Percentiles rank a stretch among this genome's conserved stretches.
Conservation (phyloP, 148 eudicot genomes). For the Rhododendron mucronatum region DNA sequence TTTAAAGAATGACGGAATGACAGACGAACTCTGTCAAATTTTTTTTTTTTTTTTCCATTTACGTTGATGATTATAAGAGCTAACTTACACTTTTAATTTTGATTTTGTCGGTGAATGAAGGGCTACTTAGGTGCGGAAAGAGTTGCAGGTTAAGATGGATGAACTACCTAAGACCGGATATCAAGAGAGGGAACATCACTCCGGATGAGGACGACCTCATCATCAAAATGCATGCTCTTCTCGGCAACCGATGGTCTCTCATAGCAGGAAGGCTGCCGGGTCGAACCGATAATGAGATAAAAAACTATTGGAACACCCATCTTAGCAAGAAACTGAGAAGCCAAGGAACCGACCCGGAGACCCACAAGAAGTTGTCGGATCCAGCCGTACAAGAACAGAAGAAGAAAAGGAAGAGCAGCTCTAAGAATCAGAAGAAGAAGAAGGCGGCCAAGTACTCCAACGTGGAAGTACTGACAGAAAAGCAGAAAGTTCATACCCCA, state of each 20-base stretch:
- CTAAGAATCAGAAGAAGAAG: slow-evolving; percentile 1
- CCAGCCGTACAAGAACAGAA: slow-evolving; percentile 1
- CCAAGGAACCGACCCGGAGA: slow-evolving; percentile 35
- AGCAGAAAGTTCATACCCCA: slow-evolving; percentile 37
- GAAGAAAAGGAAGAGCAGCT: slow-evolving; percentile 14
- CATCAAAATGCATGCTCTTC: slow-evolving; percentile 48
- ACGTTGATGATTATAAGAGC: not conserved
- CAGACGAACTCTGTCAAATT: not conserved
- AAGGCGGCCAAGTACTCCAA: not conserved
- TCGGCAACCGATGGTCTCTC: slow-evolving; percentile 64
- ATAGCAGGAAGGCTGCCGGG: slow-evolving; percentile 67
- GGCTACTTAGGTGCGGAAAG: slow-evolving; percentile 63
- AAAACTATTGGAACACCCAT: slow-evolving; percentile 70
- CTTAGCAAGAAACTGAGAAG: slow-evolving; percentile 37
- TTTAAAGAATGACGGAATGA: not conserved
- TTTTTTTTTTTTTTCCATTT: not conserved
- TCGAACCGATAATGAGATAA: slow-evolving; percentile 71
- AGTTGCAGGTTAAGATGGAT: slow-evolving; percentile 67
- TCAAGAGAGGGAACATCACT: slow-evolving; percentile 59
- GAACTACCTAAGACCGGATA: slow-evolving; percentile 66
- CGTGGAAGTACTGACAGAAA: not conserved
- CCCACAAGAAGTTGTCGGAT: slow-evolving; percentile 28
- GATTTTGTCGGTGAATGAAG: slow-evolving; percentile 14
- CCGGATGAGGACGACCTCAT: slow-evolving; percentile 64
- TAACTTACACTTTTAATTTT: not conserved